A percentile compares a stretch with the other conserved stretches of the same genome.
Conservation (phyloP, 257 asterid genomes). For the Jaltomata sinuosa region DNA sequence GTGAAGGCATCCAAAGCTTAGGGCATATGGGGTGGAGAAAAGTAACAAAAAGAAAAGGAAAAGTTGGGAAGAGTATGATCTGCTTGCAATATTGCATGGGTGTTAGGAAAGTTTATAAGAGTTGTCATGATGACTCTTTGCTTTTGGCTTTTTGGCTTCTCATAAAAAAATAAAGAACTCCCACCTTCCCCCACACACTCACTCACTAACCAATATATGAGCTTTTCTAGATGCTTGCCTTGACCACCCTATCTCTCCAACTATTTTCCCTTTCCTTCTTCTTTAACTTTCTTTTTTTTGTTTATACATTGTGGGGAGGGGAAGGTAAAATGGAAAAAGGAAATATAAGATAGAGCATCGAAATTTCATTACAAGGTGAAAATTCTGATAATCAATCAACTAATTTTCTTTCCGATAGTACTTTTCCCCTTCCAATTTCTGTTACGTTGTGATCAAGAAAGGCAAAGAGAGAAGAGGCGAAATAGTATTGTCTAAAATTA, state of each 20-base stretch:
- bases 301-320: not conserved
- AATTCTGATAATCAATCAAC: not conserved
- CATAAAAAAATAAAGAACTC: not conserved
- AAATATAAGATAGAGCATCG: not conserved
- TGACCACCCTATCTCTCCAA: conserved; percentile 20
- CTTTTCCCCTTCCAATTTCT: not conserved
- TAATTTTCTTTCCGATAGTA: not conserved
- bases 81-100: conserved; percentile 18
- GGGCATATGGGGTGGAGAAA: conserved; percentile 19
- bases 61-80: conserved; percentile 2
- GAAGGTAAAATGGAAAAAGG: not conserved
- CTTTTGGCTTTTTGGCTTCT: conserved; percentile 15
- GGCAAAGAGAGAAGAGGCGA: not conserved
- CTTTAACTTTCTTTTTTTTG: not conserved
- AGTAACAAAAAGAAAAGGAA: conserved; percentile 26
- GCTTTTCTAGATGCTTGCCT: conserved; percentile 29
- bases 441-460: not conserved
- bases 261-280: not conserved
- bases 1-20: conserved; percentile 45
- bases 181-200: conserved; percentile 4
- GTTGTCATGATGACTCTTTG: conserved; percentile 26
- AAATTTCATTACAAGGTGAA: not conserved
- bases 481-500: no score
- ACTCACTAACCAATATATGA: conserved; percentile 3
- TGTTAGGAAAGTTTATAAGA: conserved; percentile 26